A percentile compares a stretch with the other conserved stretches of the same genome.
Conservation (phyloP, 2,329 filamentous ascomycete species). For the Xylaria polymorpha region DNA sequence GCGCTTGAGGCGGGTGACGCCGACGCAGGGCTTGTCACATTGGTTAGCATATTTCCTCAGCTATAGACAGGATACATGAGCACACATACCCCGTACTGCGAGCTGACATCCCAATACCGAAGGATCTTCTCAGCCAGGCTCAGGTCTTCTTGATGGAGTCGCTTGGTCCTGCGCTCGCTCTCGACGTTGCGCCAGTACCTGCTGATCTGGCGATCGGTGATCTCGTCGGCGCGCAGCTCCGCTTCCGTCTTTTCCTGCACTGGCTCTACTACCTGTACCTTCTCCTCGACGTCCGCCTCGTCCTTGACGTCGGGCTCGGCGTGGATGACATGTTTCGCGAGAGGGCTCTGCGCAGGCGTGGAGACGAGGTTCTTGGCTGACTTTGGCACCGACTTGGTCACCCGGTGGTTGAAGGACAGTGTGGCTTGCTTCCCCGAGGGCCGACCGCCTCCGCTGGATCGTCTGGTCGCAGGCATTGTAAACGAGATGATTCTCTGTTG, state of each 20-base stretch:
- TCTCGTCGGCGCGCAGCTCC: slow-evolving; percentile 69
- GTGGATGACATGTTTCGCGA: slow-evolving; percentile 46
- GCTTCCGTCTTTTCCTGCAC: slow-evolving; percentile 59
- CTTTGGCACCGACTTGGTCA: slow-evolving; percentile 65
- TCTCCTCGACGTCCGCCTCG: slow-evolving; percentile 41
- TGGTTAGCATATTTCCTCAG: not conserved
- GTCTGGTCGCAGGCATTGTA: slow-evolving; percentile 62
- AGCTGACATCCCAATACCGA: slow-evolving; percentile 91
- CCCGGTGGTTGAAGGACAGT: slow-evolving; percentile 67
- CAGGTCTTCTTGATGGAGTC: slow-evolving; percentile 82
- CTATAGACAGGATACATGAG: not conserved
- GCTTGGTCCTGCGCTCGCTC: slow-evolving; percentile 70
- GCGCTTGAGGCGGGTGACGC: slow-evolving; percentile 81
- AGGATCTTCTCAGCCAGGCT: slow-evolving; percentile 84
- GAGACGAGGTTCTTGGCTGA: slow-evolving; percentile 58
- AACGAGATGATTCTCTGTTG: not conserved
- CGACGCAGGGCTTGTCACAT: slow-evolving; percentile 79
- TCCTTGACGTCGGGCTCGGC: slow-evolving; percentile 30
- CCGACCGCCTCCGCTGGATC: slow-evolving; percentile 55
- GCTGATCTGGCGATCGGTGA: slow-evolving; percentile 76
- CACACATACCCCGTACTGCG: slow-evolving; percentile 86
- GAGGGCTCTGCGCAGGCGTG: slow-evolving; percentile 51
- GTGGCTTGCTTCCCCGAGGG: slow-evolving; percentile 63
- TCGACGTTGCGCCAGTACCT: slow-evolving; percentile 84
- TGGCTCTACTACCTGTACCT: slow-evolving; percentile 29